These are phyloP conservation scores for Botryotinia globosa DNA, from an alignment of 2,329 filamentous ascomycete genomes.

Conservation along the genomic window DNA sequence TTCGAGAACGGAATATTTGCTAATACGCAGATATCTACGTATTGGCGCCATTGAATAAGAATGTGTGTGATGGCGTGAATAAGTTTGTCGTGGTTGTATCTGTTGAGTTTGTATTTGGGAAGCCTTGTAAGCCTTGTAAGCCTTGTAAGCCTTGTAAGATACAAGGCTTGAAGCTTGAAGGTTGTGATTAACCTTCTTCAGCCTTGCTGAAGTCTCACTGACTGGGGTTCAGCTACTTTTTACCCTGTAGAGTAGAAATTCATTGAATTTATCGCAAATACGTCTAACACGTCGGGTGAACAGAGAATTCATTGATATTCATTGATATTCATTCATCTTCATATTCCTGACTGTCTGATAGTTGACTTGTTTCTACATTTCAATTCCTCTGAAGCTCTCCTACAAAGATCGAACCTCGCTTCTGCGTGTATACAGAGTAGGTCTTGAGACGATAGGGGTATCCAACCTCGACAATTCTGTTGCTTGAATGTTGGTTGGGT, in stretches of 20 bases:
- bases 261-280: background rate
- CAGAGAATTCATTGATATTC: background rate
- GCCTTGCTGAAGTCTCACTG: background rate
- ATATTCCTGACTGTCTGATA: background rate
- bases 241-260: background rate
- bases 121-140: too few species aligned
- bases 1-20: slow-evolving; percentile 92
- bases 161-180: background rate
- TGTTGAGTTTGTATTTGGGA: background rate
- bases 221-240: background rate
- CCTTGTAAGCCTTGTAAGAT: background rate
- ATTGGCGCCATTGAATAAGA: slow-evolving; percentile 70
- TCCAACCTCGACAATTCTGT: background rate
- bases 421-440: background rate
- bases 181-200: background rate
- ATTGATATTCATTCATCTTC: background rate
- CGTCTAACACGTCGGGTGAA: background rate
- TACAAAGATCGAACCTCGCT: background rate
- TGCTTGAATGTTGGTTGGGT: background rate
- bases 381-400: background rate
- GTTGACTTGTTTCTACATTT: background rate
- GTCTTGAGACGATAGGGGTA: background rate
- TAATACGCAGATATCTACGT: slow-evolving; percentile 85
- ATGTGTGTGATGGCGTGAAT: background rate
- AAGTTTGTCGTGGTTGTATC: background rate